Evolutionary conservation across 176 grass and related monocot species (phyloP), one percentile per base, ranked within the genome.

Genomic region (Oryza punctata): DNA sequence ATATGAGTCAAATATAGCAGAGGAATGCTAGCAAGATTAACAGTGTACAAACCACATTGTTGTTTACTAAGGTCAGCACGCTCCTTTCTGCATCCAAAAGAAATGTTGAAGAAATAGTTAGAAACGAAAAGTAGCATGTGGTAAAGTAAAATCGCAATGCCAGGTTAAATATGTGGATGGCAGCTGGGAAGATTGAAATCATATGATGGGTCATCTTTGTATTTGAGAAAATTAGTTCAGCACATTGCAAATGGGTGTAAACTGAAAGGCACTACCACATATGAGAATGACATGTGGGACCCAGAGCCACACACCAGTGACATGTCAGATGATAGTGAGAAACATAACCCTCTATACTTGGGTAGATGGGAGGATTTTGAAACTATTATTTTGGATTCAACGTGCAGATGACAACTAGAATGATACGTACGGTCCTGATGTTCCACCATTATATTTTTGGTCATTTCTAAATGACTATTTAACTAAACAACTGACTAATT

Each of bases 41-140:
- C 29, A 68, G 71, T 79, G 28, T 69, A 78, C 63, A 63, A 73
- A 94, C 96, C 93, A 92, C 96, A 67, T 84, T 77, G 74, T 86
- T 87, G 70, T 82, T 85, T 49, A 70, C 81, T 70, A 80, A 78
- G 84, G 63, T 90, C 70, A 85, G 89, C 77, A 91, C n/a, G 41
- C 70, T 94, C 89, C 92, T 94, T 78, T 88, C 96, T 99, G 85
- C 87, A 90, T 59, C 72, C 77, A 82, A 82, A 81, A 89, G 14
- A 90, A 85, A 86, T 63, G 44, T 81, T 85, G 83, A 80, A 19
- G 19, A 10, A 52, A 89, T 0, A 11, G 26, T 83, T 69, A 81
- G 78, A 29, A 64, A 78, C 25, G 12, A 71, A 63, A 14, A 63
- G 16, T 5, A 23, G 11, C 30, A 23, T 64, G 38, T 12, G 41